A percentile compares a stretch with the other conserved stretches of the same genome.
Conservation (phyloP, 768 basidiomycete species). For the Macrolepiota fuliginosa region DNA sequence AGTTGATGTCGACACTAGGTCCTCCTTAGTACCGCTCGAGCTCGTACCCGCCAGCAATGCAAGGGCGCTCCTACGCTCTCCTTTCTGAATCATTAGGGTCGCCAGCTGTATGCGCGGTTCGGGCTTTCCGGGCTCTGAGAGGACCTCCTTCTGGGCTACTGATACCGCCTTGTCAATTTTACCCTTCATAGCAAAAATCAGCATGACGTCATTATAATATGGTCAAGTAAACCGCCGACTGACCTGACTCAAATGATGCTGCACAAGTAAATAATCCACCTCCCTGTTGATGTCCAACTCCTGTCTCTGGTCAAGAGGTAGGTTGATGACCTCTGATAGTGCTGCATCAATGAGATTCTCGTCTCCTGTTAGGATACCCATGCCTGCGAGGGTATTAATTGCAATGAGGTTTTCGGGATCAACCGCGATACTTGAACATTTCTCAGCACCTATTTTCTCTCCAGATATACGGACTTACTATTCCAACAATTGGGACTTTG, state of each 20-base stretch:
- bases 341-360: slow-evolving; percentile 83
- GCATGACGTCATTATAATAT: background rate
- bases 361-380: slow-evolving; percentile 82
- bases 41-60: slow-evolving; percentile 40
- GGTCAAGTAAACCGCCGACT: background rate
- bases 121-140: slow-evolving; percentile 49
- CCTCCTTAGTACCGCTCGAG: slow-evolving; percentile 20
- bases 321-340: slow-evolving; percentile 71
- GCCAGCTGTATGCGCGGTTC: slow-evolving; percentile 56
- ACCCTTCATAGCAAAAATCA: slow-evolving; percentile 32
- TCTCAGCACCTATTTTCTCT: background rate
- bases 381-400: slow-evolving; percentile 83
- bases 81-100: slow-evolving; percentile 48
- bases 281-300: slow-evolving; percentile 68
- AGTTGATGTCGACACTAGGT: slow-evolving; percentile 33
- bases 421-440: slow-evolving; percentile 55
- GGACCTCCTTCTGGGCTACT: slow-evolving; percentile 55
- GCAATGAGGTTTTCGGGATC: slow-evolving; percentile 81
- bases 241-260: slow-evolving; percentile 72
- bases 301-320: slow-evolving; percentile 64
- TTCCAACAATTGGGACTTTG: slow-evolving; percentile 77
- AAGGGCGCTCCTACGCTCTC: slow-evolving; percentile 37
- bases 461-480: slow-evolving; percentile 48
- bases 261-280: slow-evolving; percentile 68
- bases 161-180: slow-evolving; percentile 47